Conservation (phyloP, 371 early-diverging fungal genomes). For the Funneliformis caledonium region DNA sequence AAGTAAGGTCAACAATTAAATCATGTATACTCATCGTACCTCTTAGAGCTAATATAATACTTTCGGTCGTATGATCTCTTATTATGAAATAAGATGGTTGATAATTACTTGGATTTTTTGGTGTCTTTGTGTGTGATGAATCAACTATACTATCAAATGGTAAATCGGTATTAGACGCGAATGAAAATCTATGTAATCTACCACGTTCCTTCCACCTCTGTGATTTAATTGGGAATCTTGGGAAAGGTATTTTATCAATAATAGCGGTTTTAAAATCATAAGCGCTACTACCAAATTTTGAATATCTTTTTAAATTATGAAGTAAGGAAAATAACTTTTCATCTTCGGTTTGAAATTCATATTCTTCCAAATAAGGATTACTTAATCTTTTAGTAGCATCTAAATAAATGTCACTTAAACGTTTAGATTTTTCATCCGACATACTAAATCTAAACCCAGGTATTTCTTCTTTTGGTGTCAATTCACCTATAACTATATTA, state of each 20-base stretch:
- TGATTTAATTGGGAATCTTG: not conserved
- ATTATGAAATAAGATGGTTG: conserved; percentile 36
- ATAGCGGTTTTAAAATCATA: conserved; percentile 35
- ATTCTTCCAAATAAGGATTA: conserved; percentile 39
- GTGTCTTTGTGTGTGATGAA: conserved; percentile 17
- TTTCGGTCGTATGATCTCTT: conserved; percentile 23
- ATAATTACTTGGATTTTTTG: conserved; percentile 8
- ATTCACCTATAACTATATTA: conserved; percentile 38
- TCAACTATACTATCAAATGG: conserved; percentile 29
- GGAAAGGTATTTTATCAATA: conserved; percentile 18
- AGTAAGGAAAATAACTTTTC: conserved; percentile 36
- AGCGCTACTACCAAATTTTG: conserved; percentile 35
- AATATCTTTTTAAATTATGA: conserved; percentile 39
- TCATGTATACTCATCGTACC: conserved; percentile 41
- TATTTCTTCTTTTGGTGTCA: conserved; percentile 10
- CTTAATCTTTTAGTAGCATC: conserved; percentile 29
- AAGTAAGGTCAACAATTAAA: conserved; percentile 37
- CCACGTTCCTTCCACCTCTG: not conserved
- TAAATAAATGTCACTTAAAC: conserved; percentile 25
- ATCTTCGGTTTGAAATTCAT: conserved; percentile 17
- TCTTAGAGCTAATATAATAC: conserved; percentile 35
- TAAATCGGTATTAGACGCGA: conserved; percentile 23
- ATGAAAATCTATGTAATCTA: conserved; percentile 27
- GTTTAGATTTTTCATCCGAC: not conserved
- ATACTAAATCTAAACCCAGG: not conserved